Conservation (phyloP, 768 basidiomycete species). For the Lepiota brunneoincarnata region DNA sequence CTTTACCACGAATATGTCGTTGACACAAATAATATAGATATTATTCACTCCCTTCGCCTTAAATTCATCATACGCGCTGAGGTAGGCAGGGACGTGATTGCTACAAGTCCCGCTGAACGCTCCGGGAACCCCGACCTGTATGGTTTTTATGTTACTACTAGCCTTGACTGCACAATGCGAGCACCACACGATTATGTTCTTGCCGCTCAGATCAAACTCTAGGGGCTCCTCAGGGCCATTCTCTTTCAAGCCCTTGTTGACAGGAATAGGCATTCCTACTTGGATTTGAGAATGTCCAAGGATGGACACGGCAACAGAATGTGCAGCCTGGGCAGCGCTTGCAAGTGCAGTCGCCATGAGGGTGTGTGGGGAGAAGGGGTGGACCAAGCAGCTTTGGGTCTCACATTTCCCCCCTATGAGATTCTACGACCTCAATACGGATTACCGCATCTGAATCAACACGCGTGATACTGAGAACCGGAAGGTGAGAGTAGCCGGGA, state of each 20-base stretch:
- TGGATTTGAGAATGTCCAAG: conserved; percentile 45
- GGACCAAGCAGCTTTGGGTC: neutral
- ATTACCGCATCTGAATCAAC: no score
- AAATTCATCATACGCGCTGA: conserved; percentile 65
- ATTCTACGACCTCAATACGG: no score
- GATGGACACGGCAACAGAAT: conserved; percentile 50
- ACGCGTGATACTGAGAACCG: no score
- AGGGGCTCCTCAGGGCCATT: conserved; percentile 41
- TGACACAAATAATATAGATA: conserved; percentile 72
- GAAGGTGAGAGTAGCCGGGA: no score
- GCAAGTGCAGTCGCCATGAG: conserved; percentile 48
- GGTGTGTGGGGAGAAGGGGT: neutral
- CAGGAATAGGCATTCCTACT: conserved; percentile 48
- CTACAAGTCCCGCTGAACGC: conserved; percentile 77
- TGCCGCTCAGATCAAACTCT: conserved; percentile 50
- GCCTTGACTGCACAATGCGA: neutral
- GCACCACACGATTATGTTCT: conserved; percentile 57
- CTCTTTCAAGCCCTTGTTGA: conserved; percentile 54
- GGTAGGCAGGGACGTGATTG: conserved; percentile 60
- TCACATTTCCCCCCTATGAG: no score
- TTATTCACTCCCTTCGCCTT: conserved; percentile 72
- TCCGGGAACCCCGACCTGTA: conserved; percentile 70
- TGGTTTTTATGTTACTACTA: neutral
- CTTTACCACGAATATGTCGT: conserved; percentile 76
- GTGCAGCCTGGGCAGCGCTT: conserved; percentile 48